A percentile compares a stretch with the other conserved stretches of the same genome.
These are phyloP conservation scores for Acacia concinna DNA, from an alignment of 331 rosid species.

Conservation along the genomic window DNA sequence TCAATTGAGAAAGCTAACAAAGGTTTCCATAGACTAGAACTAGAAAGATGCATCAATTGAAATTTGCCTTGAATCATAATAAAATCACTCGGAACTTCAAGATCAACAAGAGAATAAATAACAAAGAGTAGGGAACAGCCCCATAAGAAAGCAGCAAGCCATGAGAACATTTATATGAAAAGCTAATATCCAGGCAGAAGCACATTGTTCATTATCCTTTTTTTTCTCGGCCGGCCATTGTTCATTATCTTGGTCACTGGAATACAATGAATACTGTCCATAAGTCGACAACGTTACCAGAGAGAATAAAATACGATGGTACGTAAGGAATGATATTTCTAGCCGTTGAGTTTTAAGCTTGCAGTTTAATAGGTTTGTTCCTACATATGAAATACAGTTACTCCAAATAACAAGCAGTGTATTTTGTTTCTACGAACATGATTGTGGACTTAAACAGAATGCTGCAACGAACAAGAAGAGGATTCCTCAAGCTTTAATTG, in stretches of 20 bases:
- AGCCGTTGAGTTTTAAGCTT: conserved; percentile 2
- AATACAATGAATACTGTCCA: conserved; percentile 1
- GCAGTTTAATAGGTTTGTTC: conserved; percentile 4
- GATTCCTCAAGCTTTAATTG: neutral
- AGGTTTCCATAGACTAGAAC: neutral
- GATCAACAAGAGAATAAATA: neutral
- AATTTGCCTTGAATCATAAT: conserved; percentile 6
- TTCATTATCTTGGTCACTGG: conserved; percentile 6
- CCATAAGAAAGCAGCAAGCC: conserved; percentile 6
- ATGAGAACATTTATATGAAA: neutral
- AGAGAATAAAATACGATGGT: neutral
- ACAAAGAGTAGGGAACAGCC: neutral
- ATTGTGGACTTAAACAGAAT: neutral
- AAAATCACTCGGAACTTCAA: neutral
- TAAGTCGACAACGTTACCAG: neutral
- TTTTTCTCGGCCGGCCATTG: no score
- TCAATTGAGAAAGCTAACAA: neutral
- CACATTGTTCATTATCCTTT: neutral
- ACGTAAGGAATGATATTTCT: neutral
- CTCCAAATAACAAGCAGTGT: neutral
- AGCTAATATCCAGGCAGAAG: conserved; percentile 6
- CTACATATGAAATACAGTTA: neutral
- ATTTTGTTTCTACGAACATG: neutral
- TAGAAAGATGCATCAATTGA: neutral
- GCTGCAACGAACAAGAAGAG: neutral